A percentile compares a stretch with the other conserved stretches of the same genome.
Evolutionary conservation across 1,139 yeast species (phyloP).

Genomic region (Zygosaccharomyces sapae): DNA sequence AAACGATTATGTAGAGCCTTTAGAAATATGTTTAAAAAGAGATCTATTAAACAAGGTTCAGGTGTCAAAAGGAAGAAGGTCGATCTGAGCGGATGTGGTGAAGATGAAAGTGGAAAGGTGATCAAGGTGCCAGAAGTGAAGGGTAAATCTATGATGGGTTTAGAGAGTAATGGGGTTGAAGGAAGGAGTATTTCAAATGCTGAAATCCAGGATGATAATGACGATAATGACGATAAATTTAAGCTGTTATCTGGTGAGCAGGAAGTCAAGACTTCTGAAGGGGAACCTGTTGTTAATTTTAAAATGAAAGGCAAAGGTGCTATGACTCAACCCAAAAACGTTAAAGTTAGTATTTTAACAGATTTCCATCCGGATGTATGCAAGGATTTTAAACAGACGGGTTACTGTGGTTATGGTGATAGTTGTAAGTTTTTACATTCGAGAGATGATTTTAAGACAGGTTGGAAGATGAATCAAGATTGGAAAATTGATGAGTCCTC

Average conservation of each 20-base stretch:
- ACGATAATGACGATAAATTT: conserved; percentile 7
- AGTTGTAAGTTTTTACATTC: conserved; percentile 94
- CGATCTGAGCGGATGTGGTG: conserved; percentile 2
- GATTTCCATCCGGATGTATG: conserved; percentile 96
- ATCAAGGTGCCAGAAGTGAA: not conserved
- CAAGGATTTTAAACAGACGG: conserved; percentile 86
- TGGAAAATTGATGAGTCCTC: conserved; percentile 50
- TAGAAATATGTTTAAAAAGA: conserved; percentile 33
- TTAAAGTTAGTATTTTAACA: conserved; percentile 67
- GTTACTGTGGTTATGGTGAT: conserved; percentile 97
- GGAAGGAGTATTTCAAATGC: not conserved
- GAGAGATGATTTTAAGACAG: conserved; percentile 78
- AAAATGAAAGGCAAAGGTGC: conserved; percentile 7
- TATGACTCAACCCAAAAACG: conserved; percentile 44
- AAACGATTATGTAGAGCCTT: not conserved
- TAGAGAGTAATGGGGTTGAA: not conserved
- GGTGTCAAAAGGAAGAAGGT: conserved; percentile 18
- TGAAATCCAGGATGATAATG: not conserved
- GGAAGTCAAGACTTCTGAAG: not conserved
- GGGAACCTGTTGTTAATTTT: not conserved
- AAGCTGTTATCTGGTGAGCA: conserved; percentile 28
- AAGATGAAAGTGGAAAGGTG: not conserved
- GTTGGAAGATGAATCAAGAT: conserved; percentile 63
- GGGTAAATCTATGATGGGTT: not conserved
- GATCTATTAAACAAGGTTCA: conserved; percentile 20